Conservation (phyloP, 495 filamentous ascomycete genomes). For the Podospora pseudoanserina region DNA sequence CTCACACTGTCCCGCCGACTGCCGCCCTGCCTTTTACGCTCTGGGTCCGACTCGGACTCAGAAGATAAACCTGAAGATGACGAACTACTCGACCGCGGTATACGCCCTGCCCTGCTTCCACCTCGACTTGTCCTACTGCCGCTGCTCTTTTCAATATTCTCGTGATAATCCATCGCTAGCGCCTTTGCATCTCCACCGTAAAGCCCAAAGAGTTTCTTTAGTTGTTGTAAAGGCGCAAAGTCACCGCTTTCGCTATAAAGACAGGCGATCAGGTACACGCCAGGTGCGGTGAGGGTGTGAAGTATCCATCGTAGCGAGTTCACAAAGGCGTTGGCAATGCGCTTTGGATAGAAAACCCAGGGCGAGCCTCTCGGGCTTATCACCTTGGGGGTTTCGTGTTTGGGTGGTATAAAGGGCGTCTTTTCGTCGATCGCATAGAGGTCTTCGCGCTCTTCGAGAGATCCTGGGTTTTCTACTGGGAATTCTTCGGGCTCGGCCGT, state of each 20-base stretch:
- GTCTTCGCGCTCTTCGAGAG: slow-evolving; percentile 23
- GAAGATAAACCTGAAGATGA: slow-evolving; percentile 57
- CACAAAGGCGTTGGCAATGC: slow-evolving; percentile 53
- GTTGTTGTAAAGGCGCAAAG: slow-evolving; percentile 66
- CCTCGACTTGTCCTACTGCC: slow-evolving; percentile 21
- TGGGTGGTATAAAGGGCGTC: slow-evolving; percentile 55
- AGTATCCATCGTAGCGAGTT: slow-evolving; percentile 71
- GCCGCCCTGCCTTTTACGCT: slow-evolving; percentile 19
- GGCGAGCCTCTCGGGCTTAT: slow-evolving; percentile 35
- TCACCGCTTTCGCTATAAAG: slow-evolving; percentile 75
- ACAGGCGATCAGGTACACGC: slow-evolving; percentile 72
- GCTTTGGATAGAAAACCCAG: slow-evolving; percentile 56
- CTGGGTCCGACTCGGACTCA: slow-evolving; percentile 57
- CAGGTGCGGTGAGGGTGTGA: slow-evolving; percentile 72
- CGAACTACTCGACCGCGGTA: slow-evolving; percentile 53
- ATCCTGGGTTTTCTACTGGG: slow-evolving; percentile 5
- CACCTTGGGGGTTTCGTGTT: slow-evolving; percentile 28
- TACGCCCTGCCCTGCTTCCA: slow-evolving; percentile 33
- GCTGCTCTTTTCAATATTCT: slow-evolving; percentile 32
- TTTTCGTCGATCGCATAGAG: slow-evolving; percentile 54
- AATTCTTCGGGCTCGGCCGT: slow-evolving; percentile 33
- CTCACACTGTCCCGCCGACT: slow-evolving; percentile 22
- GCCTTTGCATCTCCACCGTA: slow-evolving; percentile 36
- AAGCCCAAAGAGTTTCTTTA: slow-evolving; percentile 55
- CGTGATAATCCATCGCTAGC: slow-evolving; percentile 38